A percentile compares a stretch with the other conserved stretches of the same genome.
phyloP scores from a whole-genome alignment of 1,284 basidiomycete species.

The Trametes pubescens region DNA sequence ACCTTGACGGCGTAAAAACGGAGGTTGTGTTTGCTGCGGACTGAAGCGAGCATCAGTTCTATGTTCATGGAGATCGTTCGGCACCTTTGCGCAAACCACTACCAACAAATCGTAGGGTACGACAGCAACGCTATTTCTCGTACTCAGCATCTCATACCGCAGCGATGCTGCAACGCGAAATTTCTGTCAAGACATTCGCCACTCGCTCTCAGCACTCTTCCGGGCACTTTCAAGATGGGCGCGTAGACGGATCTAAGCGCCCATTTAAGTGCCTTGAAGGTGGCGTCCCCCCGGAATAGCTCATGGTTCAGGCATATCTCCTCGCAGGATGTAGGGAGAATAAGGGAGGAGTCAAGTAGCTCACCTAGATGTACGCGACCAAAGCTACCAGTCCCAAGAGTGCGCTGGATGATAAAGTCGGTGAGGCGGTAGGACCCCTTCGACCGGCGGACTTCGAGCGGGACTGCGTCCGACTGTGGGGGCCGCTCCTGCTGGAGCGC shows the following conservation, averaged over 20 bases:
- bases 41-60: conserved; percentile 46
- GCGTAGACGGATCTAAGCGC: not conserved
- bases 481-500: conserved; percentile 20
- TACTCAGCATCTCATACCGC: too few relatives aligned
- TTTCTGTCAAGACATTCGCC: too few relatives aligned
- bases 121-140: too few relatives aligned
- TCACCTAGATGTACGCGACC: conserved; percentile 92
- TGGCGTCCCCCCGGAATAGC: not conserved
- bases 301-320: too few relatives aligned
- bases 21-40: conserved; percentile 90
- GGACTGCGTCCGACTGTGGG: conserved; percentile 10
- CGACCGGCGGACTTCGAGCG: conserved; percentile 48
- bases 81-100: too few relatives aligned
- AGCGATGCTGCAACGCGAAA: too few relatives aligned
- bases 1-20: conserved; percentile 97
- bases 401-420: conserved; percentile 81
- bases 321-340: not conserved
- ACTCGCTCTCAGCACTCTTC: too few relatives aligned
- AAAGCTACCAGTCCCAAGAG: conserved; percentile 93
- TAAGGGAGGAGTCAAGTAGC: conserved; percentile 35
- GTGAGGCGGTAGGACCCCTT: conserved; percentile 72
- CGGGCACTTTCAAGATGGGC: too few relatives aligned
- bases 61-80: not conserved
- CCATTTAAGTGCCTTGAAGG: not conserved
- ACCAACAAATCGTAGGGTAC: too few relatives aligned